Base-by-base conservation (phyloP, 73 alveolate genomes). In the Blepharisma japonicum region DNA sequence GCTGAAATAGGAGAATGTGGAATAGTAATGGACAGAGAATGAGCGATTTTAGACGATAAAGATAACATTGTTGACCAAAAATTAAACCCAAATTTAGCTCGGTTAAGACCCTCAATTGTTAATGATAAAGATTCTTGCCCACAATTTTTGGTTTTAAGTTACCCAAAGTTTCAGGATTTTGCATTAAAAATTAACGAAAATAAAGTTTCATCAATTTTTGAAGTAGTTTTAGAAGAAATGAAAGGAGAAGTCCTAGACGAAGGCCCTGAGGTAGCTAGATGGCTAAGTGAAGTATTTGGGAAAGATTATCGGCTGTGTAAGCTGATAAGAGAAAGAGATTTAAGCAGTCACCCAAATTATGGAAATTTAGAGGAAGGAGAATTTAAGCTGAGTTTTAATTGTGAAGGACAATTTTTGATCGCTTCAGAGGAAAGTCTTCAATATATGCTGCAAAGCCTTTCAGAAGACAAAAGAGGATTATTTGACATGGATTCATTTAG, bases 361-460 rank as follows among this genome's bases (percentile, higher is more conserved):
- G 23, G 11, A 25, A 11, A 14, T 14, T 39, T 9, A 18, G 23
- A 18, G 2, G 18, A 20, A 14, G 23, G 23, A 18, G 47, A 61
- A 20, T 25, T 9, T 8, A 11, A 9, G 14, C 47, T 61, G 38
- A 14, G 47, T 8, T 61, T 61, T 61, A 39, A n/a, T 20, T 14
- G 74, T 61, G 74, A 61, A 61, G 74, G 74, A 25, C 74, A 61
- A 61, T 9, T 61, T 61, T 4, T 61, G 39, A 18, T 61, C 5
- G 5, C 74, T 61, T 14, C 74, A 9, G 39, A 14, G 3, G 74
- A 61, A 61, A 61, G 74, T 25, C 23, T 61, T 18, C 47, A 61
- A 2, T n/a, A 14, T 61, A 9, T 61, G 74, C 14, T 14, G 23
- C 47, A 20, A 5, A 61, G 47, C 23, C 50, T 61, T 18, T 39